phyloP scores from a whole-genome alignment of 345 rosid genomes.

The Citrus glauca region DNA sequence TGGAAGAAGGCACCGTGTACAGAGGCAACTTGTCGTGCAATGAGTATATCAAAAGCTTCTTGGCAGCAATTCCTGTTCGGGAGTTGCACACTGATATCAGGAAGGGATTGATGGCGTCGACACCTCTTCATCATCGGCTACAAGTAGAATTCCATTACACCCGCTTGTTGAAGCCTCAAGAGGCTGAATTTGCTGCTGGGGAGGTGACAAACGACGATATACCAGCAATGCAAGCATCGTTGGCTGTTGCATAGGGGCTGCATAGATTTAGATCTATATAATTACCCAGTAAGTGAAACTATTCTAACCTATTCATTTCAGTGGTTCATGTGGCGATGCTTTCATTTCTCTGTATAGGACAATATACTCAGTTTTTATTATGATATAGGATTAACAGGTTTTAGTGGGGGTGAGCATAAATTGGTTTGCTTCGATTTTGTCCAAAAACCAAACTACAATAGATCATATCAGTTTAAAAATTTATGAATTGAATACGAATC shows the following conservation, averaged over 20 bases:
- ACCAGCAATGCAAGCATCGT: background rate
- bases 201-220: background rate
- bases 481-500: no score
- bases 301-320: background rate
- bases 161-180: conserved; percentile 12
- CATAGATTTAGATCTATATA: background rate
- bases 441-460: no score
- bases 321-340: background rate
- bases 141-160: conserved; percentile 69
- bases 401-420: no score
- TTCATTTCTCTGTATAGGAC: background rate
- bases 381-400: no score
- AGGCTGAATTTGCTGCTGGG: background rate
- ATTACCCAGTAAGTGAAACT: background rate
- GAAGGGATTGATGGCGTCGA: conserved; percentile 20
- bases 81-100: conserved; percentile 53
- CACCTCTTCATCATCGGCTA: conserved; percentile 58
- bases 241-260: background rate
- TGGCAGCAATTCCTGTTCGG: conserved; percentile 59
- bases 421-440: fast-evolving
- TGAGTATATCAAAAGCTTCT: conserved; percentile 63
- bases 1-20: conserved; percentile 33
- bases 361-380: background rate
- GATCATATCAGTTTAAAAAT: no score
- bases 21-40: conserved; percentile 58